phyloP scores from a whole-genome alignment of 2,329 filamentous ascomycete genomes.

The Neobulgaria alba region DNA sequence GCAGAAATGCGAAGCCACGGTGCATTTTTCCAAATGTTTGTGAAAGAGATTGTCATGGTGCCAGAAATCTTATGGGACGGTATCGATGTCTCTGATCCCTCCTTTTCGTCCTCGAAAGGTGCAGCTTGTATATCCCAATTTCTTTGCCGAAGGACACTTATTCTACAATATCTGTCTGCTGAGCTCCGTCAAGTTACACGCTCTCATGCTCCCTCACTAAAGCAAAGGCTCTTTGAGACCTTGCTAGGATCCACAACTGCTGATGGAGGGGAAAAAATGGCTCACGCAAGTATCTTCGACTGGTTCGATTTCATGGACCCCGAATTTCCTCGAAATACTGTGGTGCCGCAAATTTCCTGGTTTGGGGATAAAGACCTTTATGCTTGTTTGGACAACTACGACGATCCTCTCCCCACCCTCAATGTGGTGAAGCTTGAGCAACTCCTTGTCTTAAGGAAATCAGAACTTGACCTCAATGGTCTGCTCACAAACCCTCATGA shows the following conservation, averaged over 20 bases:
- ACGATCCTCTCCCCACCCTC: conserved; percentile 50
- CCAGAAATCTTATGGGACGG: conserved; percentile 68
- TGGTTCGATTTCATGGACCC: conserved; percentile 84
- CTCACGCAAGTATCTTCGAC: conserved; percentile 75
- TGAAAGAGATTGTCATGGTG: conserved; percentile 62
- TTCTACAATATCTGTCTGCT: conserved; percentile 76
- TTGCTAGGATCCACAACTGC: conserved; percentile 69
- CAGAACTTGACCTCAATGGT: conserved; percentile 46
- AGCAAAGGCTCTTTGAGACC: conserved; percentile 59
- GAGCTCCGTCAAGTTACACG: conserved; percentile 74
- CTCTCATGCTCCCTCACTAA: conserved; percentile 59
- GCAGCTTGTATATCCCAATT: conserved; percentile 46
- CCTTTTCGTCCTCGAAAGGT: conserved; percentile 47
- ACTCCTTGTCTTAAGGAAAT: conserved; percentile 61
- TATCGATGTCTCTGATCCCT: conserved; percentile 45
- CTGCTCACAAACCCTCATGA: conserved; percentile 43
- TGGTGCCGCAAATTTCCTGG: conserved; percentile 46
- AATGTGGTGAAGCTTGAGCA: conserved; percentile 65
- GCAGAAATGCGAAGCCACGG: conserved; percentile 72
- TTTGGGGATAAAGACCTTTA: conserved; percentile 61
- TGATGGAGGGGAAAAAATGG: conserved; percentile 54
- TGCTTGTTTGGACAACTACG: conserved; percentile 52
- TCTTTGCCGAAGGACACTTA: conserved; percentile 64
- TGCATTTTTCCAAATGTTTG: conserved; percentile 69
- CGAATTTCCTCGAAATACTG: conserved; percentile 38